phyloP scores from a whole-genome alignment of 768 basidiomycete species.

The Gautieria morchelliformis region DNA sequence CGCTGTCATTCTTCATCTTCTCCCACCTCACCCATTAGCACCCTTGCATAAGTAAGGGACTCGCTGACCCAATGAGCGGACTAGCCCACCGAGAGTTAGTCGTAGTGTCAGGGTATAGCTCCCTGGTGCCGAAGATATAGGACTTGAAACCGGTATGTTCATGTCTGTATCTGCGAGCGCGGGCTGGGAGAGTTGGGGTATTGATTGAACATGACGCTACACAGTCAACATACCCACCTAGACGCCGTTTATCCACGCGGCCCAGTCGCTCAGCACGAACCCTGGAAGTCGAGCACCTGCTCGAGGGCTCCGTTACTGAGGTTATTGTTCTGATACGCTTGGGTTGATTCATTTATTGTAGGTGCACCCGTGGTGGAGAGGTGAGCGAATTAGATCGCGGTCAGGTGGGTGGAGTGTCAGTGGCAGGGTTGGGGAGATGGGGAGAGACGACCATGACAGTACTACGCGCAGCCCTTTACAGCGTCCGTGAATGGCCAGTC shows the following conservation, averaged over 20 bases:
- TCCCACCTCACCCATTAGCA: constrained; percentile 46
- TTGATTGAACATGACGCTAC: too few species aligned
- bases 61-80: constrained; percentile 8
- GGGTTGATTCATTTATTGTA: constrained; percentile 60
- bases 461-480: constrained; percentile 67
- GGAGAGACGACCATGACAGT: constrained; percentile 51
- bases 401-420: too few species aligned
- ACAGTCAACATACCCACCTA: constrained; percentile 1
- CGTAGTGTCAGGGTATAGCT: not conserved
- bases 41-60: not conserved
- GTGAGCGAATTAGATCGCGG: too few species aligned
- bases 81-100: constrained; percentile 25
- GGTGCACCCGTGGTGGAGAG: constrained; percentile 1
- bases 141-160: constrained; percentile 50
- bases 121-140: constrained; percentile 30
- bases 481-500: constrained; percentile 59
- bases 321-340: constrained; percentile 67
- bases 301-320: constrained; percentile 68
- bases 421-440: too few species aligned
- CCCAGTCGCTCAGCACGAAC: constrained; percentile 22
- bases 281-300: constrained; percentile 66
- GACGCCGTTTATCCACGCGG: constrained; percentile 10
- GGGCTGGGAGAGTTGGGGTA: too few species aligned
- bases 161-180: constrained; percentile 51
- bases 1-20: constrained; percentile 62